These are phyloP conservation scores for Verticillium tricorpus DNA, from an alignment of 2,329 filamentous ascomycete genomes.

Conservation along the genomic window DNA sequence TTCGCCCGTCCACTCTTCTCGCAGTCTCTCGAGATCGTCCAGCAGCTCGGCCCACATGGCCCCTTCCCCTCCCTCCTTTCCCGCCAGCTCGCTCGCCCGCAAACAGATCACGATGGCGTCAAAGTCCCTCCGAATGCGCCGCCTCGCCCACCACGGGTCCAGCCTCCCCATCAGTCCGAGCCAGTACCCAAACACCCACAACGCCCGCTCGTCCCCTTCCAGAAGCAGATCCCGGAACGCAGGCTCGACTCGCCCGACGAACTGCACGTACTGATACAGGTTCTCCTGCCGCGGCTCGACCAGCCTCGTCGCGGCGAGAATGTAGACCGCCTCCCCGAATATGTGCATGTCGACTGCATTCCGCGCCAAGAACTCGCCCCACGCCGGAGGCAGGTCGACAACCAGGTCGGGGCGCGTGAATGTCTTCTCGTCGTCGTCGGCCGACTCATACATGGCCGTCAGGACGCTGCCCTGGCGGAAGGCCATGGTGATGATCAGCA, in stretches of 20 bases:
- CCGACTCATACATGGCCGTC: conserved; percentile 9
- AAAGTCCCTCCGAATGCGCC: conserved; percentile 13
- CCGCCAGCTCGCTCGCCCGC: conserved; percentile 5
- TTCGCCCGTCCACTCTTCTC: not conserved
- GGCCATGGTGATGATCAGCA: conserved; percentile 13
- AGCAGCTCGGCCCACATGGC: conserved; percentile 16
- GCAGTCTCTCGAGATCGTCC: conserved; percentile 13
- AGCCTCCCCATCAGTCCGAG: conserved; percentile 18
- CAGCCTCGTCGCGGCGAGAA: conserved; percentile 7
- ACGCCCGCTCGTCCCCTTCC: conserved; percentile 13
- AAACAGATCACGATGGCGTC: conserved; percentile 14
- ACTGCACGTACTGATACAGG: conserved; percentile 15
- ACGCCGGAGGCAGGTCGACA: conserved; percentile 12
- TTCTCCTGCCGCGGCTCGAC: conserved; percentile 10
- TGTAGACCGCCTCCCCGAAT: conserved; percentile 8
- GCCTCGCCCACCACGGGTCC: conserved; percentile 18
- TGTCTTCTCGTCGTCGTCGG: conserved; percentile 10
- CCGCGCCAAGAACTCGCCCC: conserved; percentile 9
- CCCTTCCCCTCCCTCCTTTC: conserved; percentile 11
- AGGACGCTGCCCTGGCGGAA: conserved; percentile 15
- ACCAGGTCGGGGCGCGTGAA: conserved; percentile 8
- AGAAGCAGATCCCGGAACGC: conserved; percentile 15
- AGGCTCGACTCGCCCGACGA: conserved; percentile 14
- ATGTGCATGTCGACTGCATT: conserved; percentile 2
- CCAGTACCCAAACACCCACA: conserved; percentile 20